A percentile compares a stretch with the other conserved stretches of the same genome.
Evolutionary conservation across 2,329 filamentous ascomycete species (phyloP).

Genomic region (Lasiodiplodia citricola): DNA sequence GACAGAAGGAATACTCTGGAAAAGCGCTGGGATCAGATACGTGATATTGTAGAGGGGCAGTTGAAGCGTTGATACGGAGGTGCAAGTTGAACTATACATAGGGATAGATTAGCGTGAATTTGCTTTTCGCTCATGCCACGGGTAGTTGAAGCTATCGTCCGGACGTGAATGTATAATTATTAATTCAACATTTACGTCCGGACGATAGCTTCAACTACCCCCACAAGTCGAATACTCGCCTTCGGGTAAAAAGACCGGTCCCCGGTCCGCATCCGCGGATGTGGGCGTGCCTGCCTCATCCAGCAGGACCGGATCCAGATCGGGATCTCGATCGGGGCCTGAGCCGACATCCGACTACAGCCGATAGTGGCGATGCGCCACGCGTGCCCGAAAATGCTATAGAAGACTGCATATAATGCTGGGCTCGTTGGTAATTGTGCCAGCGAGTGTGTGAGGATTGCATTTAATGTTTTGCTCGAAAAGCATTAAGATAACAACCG

Average conservation of each 20-base stretch:
- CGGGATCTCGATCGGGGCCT: not conserved
- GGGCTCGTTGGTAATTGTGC: not conserved
- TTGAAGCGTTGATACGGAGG: slow-evolving; percentile 10
- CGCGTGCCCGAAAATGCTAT: not conserved
- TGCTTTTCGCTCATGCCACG: too few relatives aligned
- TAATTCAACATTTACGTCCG: too few relatives aligned
- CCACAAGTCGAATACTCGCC: too few relatives aligned
- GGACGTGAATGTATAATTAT: too few relatives aligned
- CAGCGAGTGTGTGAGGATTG: not conserved
- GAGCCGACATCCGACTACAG: not conserved
- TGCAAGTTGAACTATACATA: not conserved
- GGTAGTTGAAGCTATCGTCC: too few relatives aligned
- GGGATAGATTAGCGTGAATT: too few relatives aligned
- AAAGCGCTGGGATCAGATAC: slow-evolving; percentile 48
- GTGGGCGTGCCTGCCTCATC: not conserved
- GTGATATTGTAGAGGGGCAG: slow-evolving; percentile 30
- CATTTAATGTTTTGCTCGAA: not conserved
- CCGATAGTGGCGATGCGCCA: not conserved
- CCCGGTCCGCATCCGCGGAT: not conserved
- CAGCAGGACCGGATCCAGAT: not conserved
- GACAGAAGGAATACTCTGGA: slow-evolving; percentile 33
- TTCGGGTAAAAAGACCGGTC: too few relatives aligned
- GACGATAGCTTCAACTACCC: too few relatives aligned
- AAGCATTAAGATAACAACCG: not conserved
- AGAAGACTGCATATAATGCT: not conserved